Evolutionary conservation across 257 asterid genomes (phyloP), one percentile per base, ranked within the genome.

Genomic region (Cynanchum wilfordii): DNA sequence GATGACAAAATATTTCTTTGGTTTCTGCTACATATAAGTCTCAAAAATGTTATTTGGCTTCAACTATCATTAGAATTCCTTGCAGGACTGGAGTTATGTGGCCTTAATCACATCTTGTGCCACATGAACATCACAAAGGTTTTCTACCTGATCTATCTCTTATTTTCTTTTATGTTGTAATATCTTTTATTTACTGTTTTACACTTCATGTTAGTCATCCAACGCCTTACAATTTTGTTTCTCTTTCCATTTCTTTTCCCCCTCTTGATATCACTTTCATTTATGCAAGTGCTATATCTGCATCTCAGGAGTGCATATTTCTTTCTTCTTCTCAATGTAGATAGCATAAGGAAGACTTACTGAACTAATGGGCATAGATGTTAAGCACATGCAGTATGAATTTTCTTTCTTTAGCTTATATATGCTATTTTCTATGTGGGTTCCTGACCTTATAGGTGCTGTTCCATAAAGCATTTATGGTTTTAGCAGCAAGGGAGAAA

Each of bases 401-500:
- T 55, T 65, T 54, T 69, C 20, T 17, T n/a, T 7, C 51, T 55
- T 44, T 68, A 27, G 38, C 29, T 40, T 10, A 20, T 57, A 30
- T 22, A 44, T 27, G 22, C 25, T 56, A 44, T 25, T 25, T 22
- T 22, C 20, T 42, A 66, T 20, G 45, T 29, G 25, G 73, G 19
- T 75, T 45, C 25, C 52, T 44, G 29, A 27, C 36, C n/a, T 55
- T 40, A 47, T 57, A 44, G 69, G 54, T 42, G 52, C 52, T 57
- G 44, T 58, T 44, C 12, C 8, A 27, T 56, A 47, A 22, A 66
- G 73, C 9, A 25, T 19, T 7, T 56, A 17, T 30, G 1, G 33
- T 68, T 75, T 57, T 66, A 68, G 74, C 30, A 57, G 74, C 63
- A 56, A 72, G 78, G 27, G 59, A 71, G 51, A 38, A 36, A 22